phyloP scores from a whole-genome alignment of 306 rosid genomes.

The Quercus bicolor region DNA sequence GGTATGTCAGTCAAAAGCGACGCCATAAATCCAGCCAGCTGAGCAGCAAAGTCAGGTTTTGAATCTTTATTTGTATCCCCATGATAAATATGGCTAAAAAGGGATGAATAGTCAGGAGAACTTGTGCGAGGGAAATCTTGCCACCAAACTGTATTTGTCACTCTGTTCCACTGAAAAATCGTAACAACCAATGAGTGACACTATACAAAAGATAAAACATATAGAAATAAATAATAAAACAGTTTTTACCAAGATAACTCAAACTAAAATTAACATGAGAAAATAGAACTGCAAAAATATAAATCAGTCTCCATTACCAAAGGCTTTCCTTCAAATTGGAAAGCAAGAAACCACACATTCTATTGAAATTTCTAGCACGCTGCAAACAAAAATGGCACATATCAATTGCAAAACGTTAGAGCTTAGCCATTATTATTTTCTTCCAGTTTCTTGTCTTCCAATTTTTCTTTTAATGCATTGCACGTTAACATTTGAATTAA shows the following conservation, averaged over 20 bases:
- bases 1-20: constrained; percentile 66
- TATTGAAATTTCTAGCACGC: neutral
- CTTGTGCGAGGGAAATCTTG: constrained; percentile 67
- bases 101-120: constrained; percentile 48
- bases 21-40: constrained; percentile 85
- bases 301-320: neutral
- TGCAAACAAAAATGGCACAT: neutral
- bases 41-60: constrained; percentile 66
- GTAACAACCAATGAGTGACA: constrained; percentile 16
- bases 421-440: neutral
- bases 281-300: neutral
- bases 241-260: neutral
- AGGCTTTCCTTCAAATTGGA: neutral
- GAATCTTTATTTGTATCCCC: constrained; percentile 29
- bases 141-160: constrained; percentile 90
- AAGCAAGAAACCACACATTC: neutral
- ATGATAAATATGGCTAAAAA: constrained; percentile 44
- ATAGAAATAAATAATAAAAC: neutral
- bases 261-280: neutral
- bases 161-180: constrained; percentile 58
- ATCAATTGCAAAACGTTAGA: neutral
- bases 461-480: neutral
- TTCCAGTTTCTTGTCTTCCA: neutral
- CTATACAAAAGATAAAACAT: neutral
- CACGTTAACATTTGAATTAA: neutral